phyloP scores from a whole-genome alignment of 768 basidiomycete genomes.

The Basidioascus undulatus region DNA sequence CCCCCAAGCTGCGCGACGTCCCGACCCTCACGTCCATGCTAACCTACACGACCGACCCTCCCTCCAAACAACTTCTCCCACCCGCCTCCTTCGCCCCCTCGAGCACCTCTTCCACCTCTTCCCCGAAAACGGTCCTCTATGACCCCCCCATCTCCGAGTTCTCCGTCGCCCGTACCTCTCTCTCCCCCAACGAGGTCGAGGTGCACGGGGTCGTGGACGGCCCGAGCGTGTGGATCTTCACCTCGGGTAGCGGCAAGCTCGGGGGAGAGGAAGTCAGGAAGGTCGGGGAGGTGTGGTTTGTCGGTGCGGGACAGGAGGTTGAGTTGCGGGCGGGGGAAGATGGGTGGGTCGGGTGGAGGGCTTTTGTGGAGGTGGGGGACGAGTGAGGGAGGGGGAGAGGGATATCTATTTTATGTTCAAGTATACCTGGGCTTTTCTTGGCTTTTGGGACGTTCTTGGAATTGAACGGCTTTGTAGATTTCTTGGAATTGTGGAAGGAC shows the following conservation, averaged over 20 bases:
- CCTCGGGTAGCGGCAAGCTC: conserved; percentile 37
- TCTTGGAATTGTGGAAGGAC: too few relatives aligned
- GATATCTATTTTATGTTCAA: too few relatives aligned
- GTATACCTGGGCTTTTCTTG: too few relatives aligned
- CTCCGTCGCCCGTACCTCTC: conserved; percentile 42
- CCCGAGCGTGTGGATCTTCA: conserved; percentile 62
- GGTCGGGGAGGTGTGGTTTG: conserved; percentile 54
- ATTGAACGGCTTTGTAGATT: too few relatives aligned
- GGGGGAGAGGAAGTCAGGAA: conserved; percentile 18
- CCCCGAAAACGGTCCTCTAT: conserved; percentile 32
- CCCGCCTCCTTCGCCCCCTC: conserved; percentile 29
- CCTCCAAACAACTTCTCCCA: conserved; percentile 41
- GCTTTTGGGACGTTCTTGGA: too few relatives aligned
- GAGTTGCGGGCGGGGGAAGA: conserved; percentile 22
- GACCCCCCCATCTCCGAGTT: conserved; percentile 88
- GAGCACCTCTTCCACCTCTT: conserved; percentile 6
- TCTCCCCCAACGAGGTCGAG: conserved; percentile 26
- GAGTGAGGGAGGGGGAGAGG: too few relatives aligned
- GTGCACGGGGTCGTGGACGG: conserved; percentile 42
- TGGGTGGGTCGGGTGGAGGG: conserved; percentile 36
- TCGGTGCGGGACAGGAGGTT: conserved; percentile 45
- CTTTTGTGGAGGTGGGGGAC: conserved; percentile 35
- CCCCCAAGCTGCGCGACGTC: conserved; percentile 85
- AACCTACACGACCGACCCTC: conserved; percentile 52
- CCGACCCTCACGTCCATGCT: conserved; percentile 66